phyloP scores from a whole-genome alignment of 2,329 filamentous ascomycete species.

The Chalaropsis thielavioides region DNA sequence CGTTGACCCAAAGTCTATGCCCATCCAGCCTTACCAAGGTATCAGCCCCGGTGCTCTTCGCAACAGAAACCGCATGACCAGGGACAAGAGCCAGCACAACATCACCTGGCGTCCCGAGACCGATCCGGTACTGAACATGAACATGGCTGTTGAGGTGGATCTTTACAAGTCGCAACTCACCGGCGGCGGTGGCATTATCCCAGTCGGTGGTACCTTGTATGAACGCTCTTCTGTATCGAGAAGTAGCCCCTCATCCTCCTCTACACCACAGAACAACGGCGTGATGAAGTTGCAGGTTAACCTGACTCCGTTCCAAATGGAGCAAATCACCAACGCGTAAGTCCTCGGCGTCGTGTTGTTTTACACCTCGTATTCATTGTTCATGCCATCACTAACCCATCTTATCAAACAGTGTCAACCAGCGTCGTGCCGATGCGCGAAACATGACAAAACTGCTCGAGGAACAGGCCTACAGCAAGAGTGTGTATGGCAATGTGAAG shows the following conservation, averaged over 20 bases:
- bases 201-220: neutral
- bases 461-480: too few species aligned
- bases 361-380: neutral
- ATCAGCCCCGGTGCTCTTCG: too few species aligned
- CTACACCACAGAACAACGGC: too few species aligned
- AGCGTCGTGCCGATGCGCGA: neutral
- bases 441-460: neutral
- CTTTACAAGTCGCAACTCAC: neutral
- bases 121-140: neutral
- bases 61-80: neutral
- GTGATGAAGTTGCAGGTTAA: constrained; percentile 33
- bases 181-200: neutral
- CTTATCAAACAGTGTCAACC: neutral
- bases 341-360: constrained; percentile 16
- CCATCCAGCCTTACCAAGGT: too few species aligned
- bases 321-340: constrained; percentile 34
- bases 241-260: too few species aligned
- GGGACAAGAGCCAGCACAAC: neutral
- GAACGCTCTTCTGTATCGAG: too few species aligned
- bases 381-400: constrained; percentile 15
- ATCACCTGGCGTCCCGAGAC: neutral
- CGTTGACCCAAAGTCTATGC: too few species aligned
- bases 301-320: constrained; percentile 35
- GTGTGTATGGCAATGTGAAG: neutral
- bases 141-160: neutral